Evolutionary conservation across 495 filamentous ascomycete species (phyloP).

Genomic region (Oidiodendron maius): DNA sequence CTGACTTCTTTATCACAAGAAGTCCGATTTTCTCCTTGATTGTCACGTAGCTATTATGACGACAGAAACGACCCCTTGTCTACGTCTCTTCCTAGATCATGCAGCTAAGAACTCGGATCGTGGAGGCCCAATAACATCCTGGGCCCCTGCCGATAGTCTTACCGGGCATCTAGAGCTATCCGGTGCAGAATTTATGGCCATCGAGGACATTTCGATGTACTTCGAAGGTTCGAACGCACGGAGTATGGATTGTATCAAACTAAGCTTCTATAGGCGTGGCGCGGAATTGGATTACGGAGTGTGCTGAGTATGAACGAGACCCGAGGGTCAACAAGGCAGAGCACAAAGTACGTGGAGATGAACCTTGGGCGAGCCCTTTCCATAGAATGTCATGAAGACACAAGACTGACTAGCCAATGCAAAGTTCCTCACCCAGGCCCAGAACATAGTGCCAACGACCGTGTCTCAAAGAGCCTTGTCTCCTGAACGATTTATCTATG

Average conservation of each 20-base stretch:
- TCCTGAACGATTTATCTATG: background rate
- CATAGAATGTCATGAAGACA: background rate
- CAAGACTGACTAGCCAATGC: background rate
- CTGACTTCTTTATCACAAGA: too few species aligned
- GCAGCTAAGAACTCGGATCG: background rate
- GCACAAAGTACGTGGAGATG: background rate
- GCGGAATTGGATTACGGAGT: conserved; percentile 1
- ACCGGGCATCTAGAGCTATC: background rate
- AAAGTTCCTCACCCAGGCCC: conserved; percentile 4
- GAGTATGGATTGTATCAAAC: background rate
- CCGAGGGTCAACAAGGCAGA: background rate
- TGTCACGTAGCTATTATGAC: background rate
- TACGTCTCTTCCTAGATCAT: background rate
- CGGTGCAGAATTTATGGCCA: background rate
- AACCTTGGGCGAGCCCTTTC: background rate
- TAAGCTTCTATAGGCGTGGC: background rate
- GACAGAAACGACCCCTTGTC: background rate
- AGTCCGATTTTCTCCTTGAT: too few species aligned
- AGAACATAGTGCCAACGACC: background rate
- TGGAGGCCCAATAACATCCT: background rate
- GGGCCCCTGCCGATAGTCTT: background rate
- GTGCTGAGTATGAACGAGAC: background rate
- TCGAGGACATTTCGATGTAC: background rate
- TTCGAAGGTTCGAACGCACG: conserved; percentile 3
- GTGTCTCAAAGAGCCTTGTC: background rate